phyloP scores from a whole-genome alignment of 805 yeast genomes.

The Soucietia sequanensis region DNA sequence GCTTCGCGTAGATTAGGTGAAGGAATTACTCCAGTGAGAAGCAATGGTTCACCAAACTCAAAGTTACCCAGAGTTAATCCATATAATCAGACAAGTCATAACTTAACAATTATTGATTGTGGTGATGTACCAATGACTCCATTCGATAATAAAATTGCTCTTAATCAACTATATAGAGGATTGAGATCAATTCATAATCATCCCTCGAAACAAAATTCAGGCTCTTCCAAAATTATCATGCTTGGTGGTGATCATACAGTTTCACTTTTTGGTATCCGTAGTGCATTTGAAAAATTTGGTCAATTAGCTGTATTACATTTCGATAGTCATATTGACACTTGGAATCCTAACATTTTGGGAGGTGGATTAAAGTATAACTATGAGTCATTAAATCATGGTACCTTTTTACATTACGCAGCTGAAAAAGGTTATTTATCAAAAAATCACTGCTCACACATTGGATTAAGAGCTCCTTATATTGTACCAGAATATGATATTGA shows the following conservation, averaged over 20 bases:
- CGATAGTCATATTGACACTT: conserved; percentile 70
- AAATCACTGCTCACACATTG: conserved; percentile 56
- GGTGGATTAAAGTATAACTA: conserved; percentile 59
- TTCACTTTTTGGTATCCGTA: conserved; percentile 48
- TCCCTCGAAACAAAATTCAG: background rate
- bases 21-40: conserved; percentile 42
- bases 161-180: conserved; percentile 53
- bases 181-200: conserved; percentile 35
- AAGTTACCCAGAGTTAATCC: conserved; percentile 49
- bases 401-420: conserved; percentile 67
- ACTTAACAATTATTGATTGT: conserved; percentile 54
- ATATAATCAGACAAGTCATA: conserved; percentile 41
- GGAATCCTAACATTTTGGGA: conserved; percentile 63
- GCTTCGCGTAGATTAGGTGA: conserved; percentile 20
- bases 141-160: conserved; percentile 60
- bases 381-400: conserved; percentile 63
- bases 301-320: conserved; percentile 55
- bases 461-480: conserved; percentile 62
- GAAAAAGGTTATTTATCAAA: conserved; percentile 59
- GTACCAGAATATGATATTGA: conserved; percentile 31
- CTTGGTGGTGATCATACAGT: conserved; percentile 65
- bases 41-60: conserved; percentile 29
- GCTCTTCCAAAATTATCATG: conserved; percentile 44
- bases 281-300: conserved; percentile 50
- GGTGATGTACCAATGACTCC: conserved; percentile 67